Percentiles rank a stretch among this genome's conserved stretches.
phyloP scores from a whole-genome alignment of 2,329 filamentous ascomycete genomes.

The Exophiala viscosa region DNA sequence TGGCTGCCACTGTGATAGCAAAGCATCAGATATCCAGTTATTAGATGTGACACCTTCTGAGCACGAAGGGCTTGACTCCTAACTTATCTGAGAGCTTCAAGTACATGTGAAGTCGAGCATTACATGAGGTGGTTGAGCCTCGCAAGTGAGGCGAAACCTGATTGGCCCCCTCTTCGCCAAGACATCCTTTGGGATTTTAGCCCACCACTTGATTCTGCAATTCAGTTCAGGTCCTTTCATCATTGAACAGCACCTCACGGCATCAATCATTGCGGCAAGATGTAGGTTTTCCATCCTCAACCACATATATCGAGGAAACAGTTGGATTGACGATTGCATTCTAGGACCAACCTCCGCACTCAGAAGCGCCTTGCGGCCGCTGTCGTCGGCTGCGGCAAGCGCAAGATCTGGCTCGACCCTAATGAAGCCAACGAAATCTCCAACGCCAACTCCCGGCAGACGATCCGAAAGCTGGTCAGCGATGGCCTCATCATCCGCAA shows the following conservation, averaged over 20 bases:
- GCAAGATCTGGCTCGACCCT: constrained; percentile 99
- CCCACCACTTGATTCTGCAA: too few species aligned
- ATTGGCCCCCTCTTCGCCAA: too few species aligned
- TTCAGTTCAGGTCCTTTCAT: constrained; percentile 2
- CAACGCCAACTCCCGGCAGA: constrained; percentile 99
- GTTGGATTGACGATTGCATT: constrained; percentile 15
- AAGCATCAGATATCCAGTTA: too few species aligned
- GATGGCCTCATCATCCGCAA: constrained; percentile 99
- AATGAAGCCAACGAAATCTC: constrained; percentile 99
- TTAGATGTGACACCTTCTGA: too few species aligned
- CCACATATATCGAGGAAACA: background rate
- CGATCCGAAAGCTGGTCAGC: constrained; percentile 97
- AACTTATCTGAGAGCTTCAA: too few species aligned
- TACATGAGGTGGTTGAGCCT: too few species aligned
- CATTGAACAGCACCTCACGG: constrained; percentile 5
- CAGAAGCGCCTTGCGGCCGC: constrained; percentile 99
- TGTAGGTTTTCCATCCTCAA: constrained; percentile 17
- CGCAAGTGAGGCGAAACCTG: too few species aligned
- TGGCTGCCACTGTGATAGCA: too few species aligned
- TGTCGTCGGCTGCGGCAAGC: constrained; percentile 98
- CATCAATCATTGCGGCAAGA: constrained; percentile 22
- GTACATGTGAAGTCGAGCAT: too few species aligned
- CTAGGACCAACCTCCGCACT: constrained; percentile 98
- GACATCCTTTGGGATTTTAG: background rate
- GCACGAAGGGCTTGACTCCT: too few species aligned